Conservation (phyloP, 495 filamentous ascomycete species). For the Trichodelitschia bisporula region DNA sequence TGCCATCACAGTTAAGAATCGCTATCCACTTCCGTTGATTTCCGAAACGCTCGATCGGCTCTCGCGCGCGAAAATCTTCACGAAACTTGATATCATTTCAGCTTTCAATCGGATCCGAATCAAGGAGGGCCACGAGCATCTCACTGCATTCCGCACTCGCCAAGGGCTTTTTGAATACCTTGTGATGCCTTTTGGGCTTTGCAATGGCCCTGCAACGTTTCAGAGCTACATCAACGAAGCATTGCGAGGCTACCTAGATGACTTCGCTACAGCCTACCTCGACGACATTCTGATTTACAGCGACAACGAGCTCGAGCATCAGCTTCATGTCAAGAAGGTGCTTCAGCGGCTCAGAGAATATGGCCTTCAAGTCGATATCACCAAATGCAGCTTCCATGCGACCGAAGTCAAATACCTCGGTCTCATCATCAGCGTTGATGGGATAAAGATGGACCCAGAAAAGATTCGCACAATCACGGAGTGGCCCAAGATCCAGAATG, state of each 20-base stretch:
- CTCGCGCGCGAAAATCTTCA: conserved; percentile 6
- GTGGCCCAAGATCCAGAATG: conserved; percentile 6
- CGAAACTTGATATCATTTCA: conserved; percentile 13
- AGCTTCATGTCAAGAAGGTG: conserved; percentile 4
- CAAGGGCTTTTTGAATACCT: conserved; percentile 8
- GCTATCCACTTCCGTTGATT: conserved; percentile 10
- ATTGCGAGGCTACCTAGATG: background rate
- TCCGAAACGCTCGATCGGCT: conserved; percentile 7
- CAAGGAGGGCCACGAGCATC: conserved; percentile 10
- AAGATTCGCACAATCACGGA: conserved; percentile 12
- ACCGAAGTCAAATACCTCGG: conserved; percentile 9
- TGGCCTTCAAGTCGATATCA: conserved; percentile 9
- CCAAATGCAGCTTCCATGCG: conserved; percentile 12
- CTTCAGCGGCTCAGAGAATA: conserved; percentile 4
- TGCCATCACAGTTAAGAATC: conserved; percentile 6
- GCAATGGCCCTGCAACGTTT: background rate
- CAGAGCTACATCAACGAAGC: background rate
- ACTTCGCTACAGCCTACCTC: background rate
- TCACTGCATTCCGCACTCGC: conserved; percentile 16
- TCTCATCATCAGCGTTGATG: conserved; percentile 8
- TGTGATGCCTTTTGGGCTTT: background rate
- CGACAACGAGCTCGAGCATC: background rate
- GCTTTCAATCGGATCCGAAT: conserved; percentile 19
- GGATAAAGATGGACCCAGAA: conserved; percentile 8
- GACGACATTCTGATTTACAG: conserved; percentile 1